A percentile compares a stretch with the other conserved stretches of the same genome.
Evolutionary conservation across 768 basidiomycete species (phyloP).

Genomic region (Tylopilus felleus): DNA sequence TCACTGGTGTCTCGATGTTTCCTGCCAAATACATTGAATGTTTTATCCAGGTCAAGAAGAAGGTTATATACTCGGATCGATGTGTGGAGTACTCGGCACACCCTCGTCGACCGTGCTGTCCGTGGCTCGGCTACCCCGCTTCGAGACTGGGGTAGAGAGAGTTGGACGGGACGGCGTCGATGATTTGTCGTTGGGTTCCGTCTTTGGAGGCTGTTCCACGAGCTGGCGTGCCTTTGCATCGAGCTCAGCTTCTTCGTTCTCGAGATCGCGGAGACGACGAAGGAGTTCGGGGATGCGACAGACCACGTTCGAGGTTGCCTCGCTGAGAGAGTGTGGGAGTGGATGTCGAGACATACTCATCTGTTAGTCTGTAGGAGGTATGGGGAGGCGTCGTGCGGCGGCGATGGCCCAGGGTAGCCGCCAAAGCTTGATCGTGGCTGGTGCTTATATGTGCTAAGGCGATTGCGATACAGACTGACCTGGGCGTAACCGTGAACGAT

Average conservation of each 20-base stretch:
- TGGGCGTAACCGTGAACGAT: too few species aligned
- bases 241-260: slow-evolving; percentile 21
- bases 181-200: neutral
- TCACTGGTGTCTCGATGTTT: slow-evolving; percentile 20
- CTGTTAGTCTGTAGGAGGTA: neutral
- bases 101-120: neutral
- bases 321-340: slow-evolving; percentile 6
- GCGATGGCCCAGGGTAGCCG: neutral
- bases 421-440: neutral
- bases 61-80: slow-evolving; percentile 9
- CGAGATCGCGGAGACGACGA: slow-evolving; percentile 19
- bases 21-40: slow-evolving; percentile 5
- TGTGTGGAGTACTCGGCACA: slow-evolving; percentile 2
- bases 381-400: neutral
- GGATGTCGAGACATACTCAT: slow-evolving; percentile 10
- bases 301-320: slow-evolving; percentile 10
- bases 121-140: neutral
- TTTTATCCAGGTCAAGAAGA: neutral
- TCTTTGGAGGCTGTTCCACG: neutral
- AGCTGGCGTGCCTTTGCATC: slow-evolving; percentile 16
- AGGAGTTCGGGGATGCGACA: slow-evolving; percentile 18
- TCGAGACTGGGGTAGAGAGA: slow-evolving; percentile 2
- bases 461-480: slow-evolving; percentile 15
- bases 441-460: slow-evolving; percentile 9
- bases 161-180: neutral